Percentiles rank a stretch among this genome's conserved stretches.
These are phyloP conservation scores for Mortierella sp. DNA, from an alignment of 371 early-diverging fungal species.

Conservation along the genomic window DNA sequence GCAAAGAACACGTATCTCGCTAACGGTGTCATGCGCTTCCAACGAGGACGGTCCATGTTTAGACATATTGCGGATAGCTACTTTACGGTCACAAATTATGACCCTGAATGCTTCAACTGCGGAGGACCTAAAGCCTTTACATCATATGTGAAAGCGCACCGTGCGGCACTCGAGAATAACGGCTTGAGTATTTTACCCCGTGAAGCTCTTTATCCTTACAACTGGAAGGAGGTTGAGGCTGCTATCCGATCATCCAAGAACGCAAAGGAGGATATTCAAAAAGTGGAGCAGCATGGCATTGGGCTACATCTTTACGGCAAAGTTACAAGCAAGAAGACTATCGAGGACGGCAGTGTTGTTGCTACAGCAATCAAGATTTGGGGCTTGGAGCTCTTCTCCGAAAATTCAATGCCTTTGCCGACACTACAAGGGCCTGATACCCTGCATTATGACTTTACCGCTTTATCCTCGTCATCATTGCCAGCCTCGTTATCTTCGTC, in stretches of 20 bases:
- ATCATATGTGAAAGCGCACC: constrained; percentile 67
- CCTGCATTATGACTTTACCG: constrained; percentile 52
- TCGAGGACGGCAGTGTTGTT: constrained; percentile 66
- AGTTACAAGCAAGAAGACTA: constrained; percentile 68
- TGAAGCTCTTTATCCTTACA: constrained; percentile 66
- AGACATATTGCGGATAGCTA: constrained; percentile 70
- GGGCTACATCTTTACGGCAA: constrained; percentile 74
- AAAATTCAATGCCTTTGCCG: constrained; percentile 22
- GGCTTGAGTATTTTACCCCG: constrained; percentile 67
- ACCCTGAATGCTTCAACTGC: constrained; percentile 74
- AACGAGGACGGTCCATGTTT: constrained; percentile 71
- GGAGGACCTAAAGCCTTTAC: constrained; percentile 75
- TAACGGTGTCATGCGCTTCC: constrained; percentile 75
- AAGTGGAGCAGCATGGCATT: constrained; percentile 59
- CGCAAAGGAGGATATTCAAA: constrained; percentile 63
- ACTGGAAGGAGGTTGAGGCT: constrained; percentile 62
- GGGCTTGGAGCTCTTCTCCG: constrained; percentile 61
- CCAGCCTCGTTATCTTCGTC: constrained; percentile 29
- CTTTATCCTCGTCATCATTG: constrained; percentile 57
- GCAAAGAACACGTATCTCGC: constrained; percentile 71
- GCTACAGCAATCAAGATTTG: constrained; percentile 65
- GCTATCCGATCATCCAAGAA: constrained; percentile 58
- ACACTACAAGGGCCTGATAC: constrained; percentile 53
- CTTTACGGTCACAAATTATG: constrained; percentile 66
- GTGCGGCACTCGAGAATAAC: constrained; percentile 60